Conservation (phyloP, 768 basidiomycete genomes). For the Coprinellus micaceus region DNA sequence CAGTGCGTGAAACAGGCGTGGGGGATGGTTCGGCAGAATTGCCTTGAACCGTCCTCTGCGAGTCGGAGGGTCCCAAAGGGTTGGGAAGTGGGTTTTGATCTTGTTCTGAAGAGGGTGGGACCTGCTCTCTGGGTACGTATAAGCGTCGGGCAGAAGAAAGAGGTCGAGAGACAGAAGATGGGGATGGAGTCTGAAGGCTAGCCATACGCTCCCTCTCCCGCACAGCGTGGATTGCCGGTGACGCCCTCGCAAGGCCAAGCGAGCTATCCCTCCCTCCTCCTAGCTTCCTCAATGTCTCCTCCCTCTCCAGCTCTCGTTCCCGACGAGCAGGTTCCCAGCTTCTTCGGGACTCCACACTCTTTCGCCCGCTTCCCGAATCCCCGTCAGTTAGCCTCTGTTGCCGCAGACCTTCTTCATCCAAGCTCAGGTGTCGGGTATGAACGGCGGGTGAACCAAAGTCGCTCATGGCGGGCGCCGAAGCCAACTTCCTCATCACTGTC, state of each 20-base stretch:
- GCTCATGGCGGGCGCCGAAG: constrained; percentile 11
- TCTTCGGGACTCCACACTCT: constrained; percentile 53
- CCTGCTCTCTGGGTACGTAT: constrained; percentile 54
- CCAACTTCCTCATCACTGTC: constrained; percentile 42
- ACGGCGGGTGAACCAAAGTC: constrained; percentile 28
- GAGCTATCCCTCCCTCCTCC: constrained; percentile 21
- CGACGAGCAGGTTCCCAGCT: constrained; percentile 40
- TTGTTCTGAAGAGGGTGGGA: constrained; percentile 37
- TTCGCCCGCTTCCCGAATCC: constrained; percentile 35
- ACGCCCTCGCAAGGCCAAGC: neutral
- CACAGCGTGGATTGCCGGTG: neutral
- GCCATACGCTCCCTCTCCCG: constrained; percentile 17
- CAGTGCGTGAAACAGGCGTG: constrained; percentile 11
- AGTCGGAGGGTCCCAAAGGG: constrained; percentile 23
- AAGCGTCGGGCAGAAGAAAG: constrained; percentile 40
- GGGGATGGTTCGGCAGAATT: constrained; percentile 12
- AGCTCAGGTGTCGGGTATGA: constrained; percentile 50
- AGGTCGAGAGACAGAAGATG: constrained; percentile 15
- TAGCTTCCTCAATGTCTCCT: constrained; percentile 15
- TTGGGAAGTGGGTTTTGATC: neutral
- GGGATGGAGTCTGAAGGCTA: constrained; percentile 21
- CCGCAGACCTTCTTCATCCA: constrained; percentile 44
- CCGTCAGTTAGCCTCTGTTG: constrained; percentile 26
- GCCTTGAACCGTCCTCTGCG: constrained; percentile 39
- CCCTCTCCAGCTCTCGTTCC: constrained; percentile 14